phyloP scores from a whole-genome alignment of 139 green algal species.

The Eudorina sp. region DNA sequence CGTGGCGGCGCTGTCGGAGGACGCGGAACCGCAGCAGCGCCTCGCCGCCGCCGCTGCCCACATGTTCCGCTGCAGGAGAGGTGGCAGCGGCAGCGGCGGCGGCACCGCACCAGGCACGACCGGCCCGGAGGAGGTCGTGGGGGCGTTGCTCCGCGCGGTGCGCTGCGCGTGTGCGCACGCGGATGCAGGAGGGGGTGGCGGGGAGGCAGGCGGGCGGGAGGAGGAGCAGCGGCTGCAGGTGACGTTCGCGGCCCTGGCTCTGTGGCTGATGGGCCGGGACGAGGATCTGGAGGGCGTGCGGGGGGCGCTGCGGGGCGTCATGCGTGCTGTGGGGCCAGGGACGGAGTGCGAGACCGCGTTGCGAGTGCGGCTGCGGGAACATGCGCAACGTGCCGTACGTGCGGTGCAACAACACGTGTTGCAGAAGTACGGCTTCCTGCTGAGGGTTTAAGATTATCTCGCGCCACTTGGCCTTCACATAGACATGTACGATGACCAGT shows the following conservation, averaged over 20 bases:
- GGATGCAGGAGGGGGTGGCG: neutral
- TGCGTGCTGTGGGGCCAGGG: neutral
- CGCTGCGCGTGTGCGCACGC: too few relatives aligned
- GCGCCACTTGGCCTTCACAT: too few relatives aligned
- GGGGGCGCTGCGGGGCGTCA: neutral
- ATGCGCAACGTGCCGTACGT: neutral
- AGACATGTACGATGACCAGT: too few relatives aligned
- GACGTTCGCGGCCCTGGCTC: neutral
- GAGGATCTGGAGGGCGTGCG: conserved; percentile 13
- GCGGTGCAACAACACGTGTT: conserved; percentile 22
- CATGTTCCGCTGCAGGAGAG: neutral
- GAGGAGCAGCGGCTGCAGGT: neutral
- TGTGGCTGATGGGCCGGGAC: conserved; percentile 14
- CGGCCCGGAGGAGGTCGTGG: too few relatives aligned
- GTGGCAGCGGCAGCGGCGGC: neutral
- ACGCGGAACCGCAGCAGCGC: neutral
- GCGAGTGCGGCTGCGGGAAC: neutral
- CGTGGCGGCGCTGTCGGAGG: conserved; percentile 4
- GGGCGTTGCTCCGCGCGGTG: too few relatives aligned
- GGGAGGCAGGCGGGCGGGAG: neutral
- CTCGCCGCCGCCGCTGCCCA: neutral
- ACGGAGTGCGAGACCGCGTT: neutral
- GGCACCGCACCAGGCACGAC: too few relatives aligned
- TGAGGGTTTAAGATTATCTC: neutral
- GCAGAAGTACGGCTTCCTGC: neutral